Evolutionary conservation across 176 grass and related monocot genomes (phyloP).

Genomic region (Avena eriantha): DNA sequence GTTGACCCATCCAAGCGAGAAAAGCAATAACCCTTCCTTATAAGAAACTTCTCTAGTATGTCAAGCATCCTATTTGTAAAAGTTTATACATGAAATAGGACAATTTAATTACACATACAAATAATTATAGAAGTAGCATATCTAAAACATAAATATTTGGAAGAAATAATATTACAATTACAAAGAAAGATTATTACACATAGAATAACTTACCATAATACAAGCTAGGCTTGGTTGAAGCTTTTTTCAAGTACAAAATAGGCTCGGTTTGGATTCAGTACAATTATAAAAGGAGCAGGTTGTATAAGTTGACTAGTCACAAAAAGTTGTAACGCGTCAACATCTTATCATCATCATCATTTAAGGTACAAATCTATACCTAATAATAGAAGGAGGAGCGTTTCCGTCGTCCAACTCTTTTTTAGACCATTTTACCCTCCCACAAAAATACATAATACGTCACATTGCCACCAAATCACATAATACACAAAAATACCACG

Average conservation of each 20-base stretch:
- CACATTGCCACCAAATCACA: too few relatives aligned
- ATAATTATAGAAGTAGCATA: slow-evolving; percentile 39
- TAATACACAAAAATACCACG: too few relatives aligned
- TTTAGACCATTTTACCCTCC: too few relatives aligned
- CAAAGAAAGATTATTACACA: neutral
- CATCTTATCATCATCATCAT: slow-evolving; percentile 17
- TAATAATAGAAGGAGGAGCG: too few relatives aligned
- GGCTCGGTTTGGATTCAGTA: neutral
- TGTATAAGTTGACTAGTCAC: neutral
- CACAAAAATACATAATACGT: too few relatives aligned
- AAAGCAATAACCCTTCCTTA: slow-evolving; percentile 98
- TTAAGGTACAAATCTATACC: slow-evolving; percentile 18
- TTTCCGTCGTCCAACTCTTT: too few relatives aligned
- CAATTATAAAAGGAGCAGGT: neutral
- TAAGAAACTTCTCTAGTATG: slow-evolving; percentile 97
- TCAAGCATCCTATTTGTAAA: slow-evolving; percentile 86
- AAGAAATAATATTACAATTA: slow-evolving; percentile 11
- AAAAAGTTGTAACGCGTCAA: slow-evolving; percentile 35
- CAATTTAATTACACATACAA: slow-evolving; percentile 39
- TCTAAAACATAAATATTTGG: slow-evolving; percentile 27
- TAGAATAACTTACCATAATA: slow-evolving; percentile 11
- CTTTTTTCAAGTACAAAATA: slow-evolving; percentile 8
- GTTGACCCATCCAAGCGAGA: slow-evolving; percentile 96
- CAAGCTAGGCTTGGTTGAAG: slow-evolving; percentile 3
- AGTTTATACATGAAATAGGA: slow-evolving; percentile 35